Conservation (phyloP, 108 stramenopile species). For the Cylindrotheca closterium region DNA sequence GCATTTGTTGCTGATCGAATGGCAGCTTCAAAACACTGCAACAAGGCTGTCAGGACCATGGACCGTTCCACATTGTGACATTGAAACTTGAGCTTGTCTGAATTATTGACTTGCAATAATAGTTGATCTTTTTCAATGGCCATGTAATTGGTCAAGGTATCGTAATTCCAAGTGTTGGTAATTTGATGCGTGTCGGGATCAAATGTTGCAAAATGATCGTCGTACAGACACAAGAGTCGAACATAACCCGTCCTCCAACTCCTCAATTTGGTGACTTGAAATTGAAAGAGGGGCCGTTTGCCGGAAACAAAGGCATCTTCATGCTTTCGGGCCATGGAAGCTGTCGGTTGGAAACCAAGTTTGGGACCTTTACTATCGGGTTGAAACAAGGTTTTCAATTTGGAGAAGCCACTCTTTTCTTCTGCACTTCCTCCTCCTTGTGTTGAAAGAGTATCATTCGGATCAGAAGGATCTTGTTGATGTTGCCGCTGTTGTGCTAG, state of each 20-base stretch:
- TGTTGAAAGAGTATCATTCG: not conserved
- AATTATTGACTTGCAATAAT: slow-evolving; percentile 40
- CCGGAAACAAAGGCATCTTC: slow-evolving; percentile 36
- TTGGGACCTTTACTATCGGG: slow-evolving; percentile 35
- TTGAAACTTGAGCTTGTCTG: slow-evolving; percentile 67
- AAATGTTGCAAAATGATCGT: slow-evolving; percentile 45
- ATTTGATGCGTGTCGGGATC: slow-evolving; percentile 52
- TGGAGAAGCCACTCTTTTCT: slow-evolving; percentile 7
- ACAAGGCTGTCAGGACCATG: slow-evolving; percentile 38
- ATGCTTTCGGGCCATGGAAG: slow-evolving; percentile 43
- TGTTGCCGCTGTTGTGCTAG: not conserved
- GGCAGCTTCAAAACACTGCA: slow-evolving; percentile 31
- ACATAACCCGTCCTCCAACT: slow-evolving; percentile 68
- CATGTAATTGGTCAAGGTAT: slow-evolving; percentile 31
- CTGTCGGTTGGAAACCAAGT: slow-evolving; percentile 44
- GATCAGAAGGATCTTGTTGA: not conserved
- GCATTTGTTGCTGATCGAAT: not conserved
- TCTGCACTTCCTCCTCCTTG: not conserved
- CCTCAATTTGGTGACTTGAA: slow-evolving; percentile 57
- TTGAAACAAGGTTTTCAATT: slow-evolving; percentile 28
- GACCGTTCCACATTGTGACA: slow-evolving; percentile 43
- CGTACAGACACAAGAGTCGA: slow-evolving; percentile 48
- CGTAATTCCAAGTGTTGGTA: slow-evolving; percentile 61
- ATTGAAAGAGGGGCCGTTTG: slow-evolving; percentile 38
- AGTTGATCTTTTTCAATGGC: slow-evolving; percentile 44